Conservation (phyloP, 2,329 filamentous ascomycete genomes). For the Mycosphaerella sp. region DNA sequence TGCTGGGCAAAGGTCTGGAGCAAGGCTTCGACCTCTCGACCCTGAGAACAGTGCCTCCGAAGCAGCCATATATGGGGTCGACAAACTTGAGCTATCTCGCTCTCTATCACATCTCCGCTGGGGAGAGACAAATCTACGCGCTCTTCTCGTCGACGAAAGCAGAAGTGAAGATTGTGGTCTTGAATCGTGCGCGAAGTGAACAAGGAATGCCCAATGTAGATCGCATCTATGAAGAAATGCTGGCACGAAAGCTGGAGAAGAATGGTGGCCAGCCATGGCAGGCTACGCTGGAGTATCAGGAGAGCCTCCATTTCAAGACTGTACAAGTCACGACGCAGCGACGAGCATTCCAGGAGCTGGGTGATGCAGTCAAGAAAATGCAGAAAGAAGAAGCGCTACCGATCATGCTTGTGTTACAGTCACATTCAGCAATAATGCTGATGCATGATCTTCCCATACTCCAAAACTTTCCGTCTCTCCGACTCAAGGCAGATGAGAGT, state of each 20-base stretch:
- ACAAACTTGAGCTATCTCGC: constrained; percentile 70
- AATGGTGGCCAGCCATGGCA: constrained; percentile 66
- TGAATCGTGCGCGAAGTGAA: constrained; percentile 72
- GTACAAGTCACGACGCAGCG: constrained; percentile 82
- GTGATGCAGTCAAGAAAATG: constrained; percentile 84
- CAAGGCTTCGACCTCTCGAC: constrained; percentile 83
- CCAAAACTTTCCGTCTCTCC: constrained; percentile 75
- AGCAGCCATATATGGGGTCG: constrained; percentile 68
- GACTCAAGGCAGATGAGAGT: constrained; percentile 71
- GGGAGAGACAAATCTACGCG: constrained; percentile 88
- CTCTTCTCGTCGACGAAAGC: constrained; percentile 77
- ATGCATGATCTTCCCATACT: constrained; percentile 79
- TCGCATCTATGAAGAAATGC: constrained; percentile 75
- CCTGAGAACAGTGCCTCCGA: constrained; percentile 60
- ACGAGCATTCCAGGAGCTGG: constrained; percentile 81
- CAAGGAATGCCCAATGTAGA: constrained; percentile 86
- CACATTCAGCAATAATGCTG: constrained; percentile 72
- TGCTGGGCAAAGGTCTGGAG: constrained; percentile 86
- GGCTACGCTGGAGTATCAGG: constrained; percentile 78
- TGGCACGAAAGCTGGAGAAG: constrained; percentile 60
- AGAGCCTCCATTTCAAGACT: constrained; percentile 76
- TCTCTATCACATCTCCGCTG: constrained; percentile 83
- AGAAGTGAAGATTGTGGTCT: constrained; percentile 80
- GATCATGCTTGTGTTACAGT: constrained; percentile 82
- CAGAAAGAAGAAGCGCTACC: constrained; percentile 76